These are phyloP conservation scores for Ceratobasidium sp. DNA, from an alignment of 1,284 basidiomycete species.

Conservation along the genomic window DNA sequence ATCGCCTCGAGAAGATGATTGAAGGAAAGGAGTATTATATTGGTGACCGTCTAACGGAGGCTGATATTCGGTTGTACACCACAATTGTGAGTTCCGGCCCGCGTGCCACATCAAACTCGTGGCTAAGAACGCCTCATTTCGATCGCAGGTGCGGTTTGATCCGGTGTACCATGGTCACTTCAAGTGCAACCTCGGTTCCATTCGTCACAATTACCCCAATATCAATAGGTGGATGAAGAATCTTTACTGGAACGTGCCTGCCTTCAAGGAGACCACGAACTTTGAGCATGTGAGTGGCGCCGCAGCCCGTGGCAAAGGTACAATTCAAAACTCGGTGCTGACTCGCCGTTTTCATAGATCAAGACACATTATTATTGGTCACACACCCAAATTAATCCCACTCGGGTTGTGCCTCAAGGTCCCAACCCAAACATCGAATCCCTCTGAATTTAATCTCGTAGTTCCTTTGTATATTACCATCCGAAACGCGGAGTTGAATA, in stretches of 20 bases:
- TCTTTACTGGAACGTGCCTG: constrained; percentile 88
- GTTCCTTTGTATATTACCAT: neutral
- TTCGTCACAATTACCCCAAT: constrained; percentile 71
- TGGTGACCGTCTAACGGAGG: constrained; percentile 84
- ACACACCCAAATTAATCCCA: constrained; percentile 72
- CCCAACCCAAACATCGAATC: constrained; percentile 74
- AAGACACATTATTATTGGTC: constrained; percentile 86
- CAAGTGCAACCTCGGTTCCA: constrained; percentile 65
- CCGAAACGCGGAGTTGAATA: no score
- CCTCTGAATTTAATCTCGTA: constrained; percentile 49
- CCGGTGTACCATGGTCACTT: constrained; percentile 91
- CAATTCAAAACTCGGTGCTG: neutral
- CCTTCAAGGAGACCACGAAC: constrained; percentile 87
- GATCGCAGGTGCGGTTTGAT: constrained; percentile 58
- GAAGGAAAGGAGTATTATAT: constrained; percentile 81
- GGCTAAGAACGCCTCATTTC: neutral
- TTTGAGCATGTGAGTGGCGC: constrained; percentile 65
- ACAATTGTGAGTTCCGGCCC: constrained; percentile 69
- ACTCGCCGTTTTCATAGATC: constrained; percentile 53
- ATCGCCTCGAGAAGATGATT: constrained; percentile 80
- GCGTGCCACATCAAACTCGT: neutral
- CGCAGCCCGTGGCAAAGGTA: neutral
- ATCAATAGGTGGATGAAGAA: constrained; percentile 86
- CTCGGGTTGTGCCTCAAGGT: constrained; percentile 74
- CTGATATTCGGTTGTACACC: constrained; percentile 88